Percentiles rank a stretch among this genome's conserved stretches.
phyloP scores from a whole-genome alignment of 2,329 filamentous ascomycete species.

The Pseudovirgaria hyperparasitica region DNA sequence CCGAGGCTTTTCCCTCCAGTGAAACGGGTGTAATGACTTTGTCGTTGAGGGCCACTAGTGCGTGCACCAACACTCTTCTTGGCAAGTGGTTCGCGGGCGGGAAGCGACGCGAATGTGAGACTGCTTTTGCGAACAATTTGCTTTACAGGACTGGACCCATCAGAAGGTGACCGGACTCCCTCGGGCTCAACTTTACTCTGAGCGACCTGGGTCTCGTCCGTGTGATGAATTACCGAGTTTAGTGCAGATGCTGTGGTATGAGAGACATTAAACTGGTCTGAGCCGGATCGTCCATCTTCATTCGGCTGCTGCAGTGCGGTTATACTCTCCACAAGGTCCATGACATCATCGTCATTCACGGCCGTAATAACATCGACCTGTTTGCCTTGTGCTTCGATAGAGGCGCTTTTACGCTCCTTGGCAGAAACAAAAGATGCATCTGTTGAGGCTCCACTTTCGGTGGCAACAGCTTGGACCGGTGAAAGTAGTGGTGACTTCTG shows the following conservation, averaged over 20 bases:
- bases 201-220: constrained; percentile 12
- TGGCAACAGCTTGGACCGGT: constrained; percentile 11
- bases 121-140: constrained; percentile 84
- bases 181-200: constrained; percentile 32
- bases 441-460: constrained; percentile 18
- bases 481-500: constrained; percentile 18
- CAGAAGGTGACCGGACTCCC: constrained; percentile 49
- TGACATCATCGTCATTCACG: constrained; percentile 10
- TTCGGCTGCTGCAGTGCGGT: constrained; percentile 7
- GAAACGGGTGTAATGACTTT: constrained; percentile 63
- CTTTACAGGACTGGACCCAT: constrained; percentile 61
- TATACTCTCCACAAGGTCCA: constrained; percentile 20
- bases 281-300: constrained; percentile 10
- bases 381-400: constrained; percentile 14
- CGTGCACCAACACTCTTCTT: constrained; percentile 72
- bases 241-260: constrained; percentile 20
- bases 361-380: constrained; percentile 8
- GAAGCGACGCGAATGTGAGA: constrained; percentile 84
- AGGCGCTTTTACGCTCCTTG: constrained; percentile 25
- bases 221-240: constrained; percentile 12
- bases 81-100: constrained; percentile 72
- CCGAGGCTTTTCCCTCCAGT: constrained; percentile 60
- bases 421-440: constrained; percentile 37
- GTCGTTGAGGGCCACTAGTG: constrained; percentile 59
- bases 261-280: constrained; percentile 19